phyloP scores from a whole-genome alignment of 2,329 filamentous ascomycete species.

The Arthrocladium fulminans region DNA sequence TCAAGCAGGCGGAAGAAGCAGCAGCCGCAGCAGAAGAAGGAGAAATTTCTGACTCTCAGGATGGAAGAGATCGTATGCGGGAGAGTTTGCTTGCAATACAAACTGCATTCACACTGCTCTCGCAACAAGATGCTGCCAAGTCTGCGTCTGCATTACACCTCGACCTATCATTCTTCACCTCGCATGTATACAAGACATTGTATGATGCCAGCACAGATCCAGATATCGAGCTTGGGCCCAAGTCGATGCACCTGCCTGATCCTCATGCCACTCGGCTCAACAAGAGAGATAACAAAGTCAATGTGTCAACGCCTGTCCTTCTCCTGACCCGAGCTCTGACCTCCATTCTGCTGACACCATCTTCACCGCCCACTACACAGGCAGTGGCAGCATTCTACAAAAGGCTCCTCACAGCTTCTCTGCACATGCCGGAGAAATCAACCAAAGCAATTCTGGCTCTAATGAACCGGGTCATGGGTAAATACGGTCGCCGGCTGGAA shows the following conservation, averaged over 20 bases:
- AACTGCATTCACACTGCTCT: conserved; percentile 90
- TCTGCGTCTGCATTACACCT: conserved; percentile 72
- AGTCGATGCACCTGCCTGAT: conserved; percentile 62
- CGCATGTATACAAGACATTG: conserved; percentile 81
- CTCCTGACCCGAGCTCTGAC: conserved; percentile 81
- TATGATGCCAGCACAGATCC: conserved; percentile 69
- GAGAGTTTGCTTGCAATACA: conserved; percentile 90
- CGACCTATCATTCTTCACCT: conserved; percentile 91
- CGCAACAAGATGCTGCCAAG: conserved; percentile 85
- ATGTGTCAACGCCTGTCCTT: conserved; percentile 89
- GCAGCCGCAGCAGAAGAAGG: conserved; percentile 35
- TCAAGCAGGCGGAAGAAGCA: conserved; percentile 66
- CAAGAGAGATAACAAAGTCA: conserved; percentile 60
- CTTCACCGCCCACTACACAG: conserved; percentile 61
- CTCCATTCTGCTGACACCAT: conserved; percentile 67
- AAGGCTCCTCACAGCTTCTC: conserved; percentile 68
- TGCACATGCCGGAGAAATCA: conserved; percentile 88
- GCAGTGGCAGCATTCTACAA: conserved; percentile 90
- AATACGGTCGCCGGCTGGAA: conserved; percentile 71
- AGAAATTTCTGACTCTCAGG: conserved; percentile 21
- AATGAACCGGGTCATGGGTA: conserved; percentile 66
- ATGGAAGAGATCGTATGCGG: conserved; percentile 64
- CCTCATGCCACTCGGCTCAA: conserved; percentile 39
- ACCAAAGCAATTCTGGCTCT: conserved; percentile 70
- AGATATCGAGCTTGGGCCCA: conserved; percentile 74